Evolutionary conservation across 2,329 filamentous ascomycete genomes (phyloP).

Genomic region (Cylindrodendrum hubeiense): DNA sequence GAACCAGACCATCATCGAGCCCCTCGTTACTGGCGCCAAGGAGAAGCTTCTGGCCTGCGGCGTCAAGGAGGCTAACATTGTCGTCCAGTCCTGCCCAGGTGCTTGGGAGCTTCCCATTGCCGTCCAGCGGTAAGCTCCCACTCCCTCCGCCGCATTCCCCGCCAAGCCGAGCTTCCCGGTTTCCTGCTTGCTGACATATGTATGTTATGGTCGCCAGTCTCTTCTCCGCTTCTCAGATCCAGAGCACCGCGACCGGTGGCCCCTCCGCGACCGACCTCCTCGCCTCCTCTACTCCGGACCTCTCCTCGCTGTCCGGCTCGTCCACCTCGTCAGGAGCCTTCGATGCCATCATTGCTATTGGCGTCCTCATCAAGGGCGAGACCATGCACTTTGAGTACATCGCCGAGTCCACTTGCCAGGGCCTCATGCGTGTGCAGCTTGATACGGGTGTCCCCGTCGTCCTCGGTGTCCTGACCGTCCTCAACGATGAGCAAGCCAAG

Average conservation of each 20-base stretch:
- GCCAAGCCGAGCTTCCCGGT: not conserved
- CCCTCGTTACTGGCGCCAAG: constrained; percentile 84
- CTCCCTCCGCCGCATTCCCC: constrained; percentile 24
- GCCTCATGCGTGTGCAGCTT: constrained; percentile 93
- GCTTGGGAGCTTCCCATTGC: constrained; percentile 95
- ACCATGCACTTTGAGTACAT: constrained; percentile 99
- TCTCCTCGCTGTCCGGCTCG: constrained; percentile 62
- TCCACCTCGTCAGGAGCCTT: constrained; percentile 73
- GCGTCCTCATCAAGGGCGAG: constrained; percentile 97
- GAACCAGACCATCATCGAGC: constrained; percentile 90
- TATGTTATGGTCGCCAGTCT: constrained; percentile 63
- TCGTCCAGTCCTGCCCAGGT: constrained; percentile 89
- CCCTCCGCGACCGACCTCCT: constrained; percentile 83
- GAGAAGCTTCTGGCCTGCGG: constrained; percentile 82
- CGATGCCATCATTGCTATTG: constrained; percentile 94
- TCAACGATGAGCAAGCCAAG: constrained; percentile 89
- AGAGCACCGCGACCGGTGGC: constrained; percentile 74
- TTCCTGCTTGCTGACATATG: constrained; percentile 30
- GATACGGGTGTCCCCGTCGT: constrained; percentile 91
- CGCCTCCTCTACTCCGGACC: constrained; percentile 75
- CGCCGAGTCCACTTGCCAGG: constrained; percentile 88
- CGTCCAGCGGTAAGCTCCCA: constrained; percentile 77
- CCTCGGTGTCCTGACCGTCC: constrained; percentile 90
- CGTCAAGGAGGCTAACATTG: constrained; percentile 89
- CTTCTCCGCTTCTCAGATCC: constrained; percentile 87